Evolutionary conservation across 768 basidiomycete species (phyloP).

Genomic region (Xerocomellus intermedius): DNA sequence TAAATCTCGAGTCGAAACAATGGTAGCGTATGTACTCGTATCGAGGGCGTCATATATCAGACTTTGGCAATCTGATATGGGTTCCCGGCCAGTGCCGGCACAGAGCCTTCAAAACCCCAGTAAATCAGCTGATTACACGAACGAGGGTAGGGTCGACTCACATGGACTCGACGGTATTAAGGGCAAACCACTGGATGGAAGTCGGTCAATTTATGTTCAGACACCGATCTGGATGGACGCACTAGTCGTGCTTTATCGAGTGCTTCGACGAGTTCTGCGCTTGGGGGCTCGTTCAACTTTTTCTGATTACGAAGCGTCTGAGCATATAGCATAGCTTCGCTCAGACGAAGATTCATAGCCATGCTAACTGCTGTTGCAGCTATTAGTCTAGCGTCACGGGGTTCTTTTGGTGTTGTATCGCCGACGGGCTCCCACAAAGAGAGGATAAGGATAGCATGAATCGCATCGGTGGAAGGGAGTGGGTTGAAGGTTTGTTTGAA

Average conservation of each 20-base stretch:
- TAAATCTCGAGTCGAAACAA: slow-evolving; percentile 31
- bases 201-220: slow-evolving; percentile 14
- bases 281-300: slow-evolving; percentile 26
- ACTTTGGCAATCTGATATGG: slow-evolving; percentile 35
- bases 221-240: slow-evolving; percentile 13
- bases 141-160: slow-evolving; percentile 14
- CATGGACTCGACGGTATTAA: slow-evolving; percentile 42
- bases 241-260: slow-evolving; percentile 40
- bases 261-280: slow-evolving; percentile 33
- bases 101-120: slow-evolving; percentile 35
- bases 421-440: slow-evolving; percentile 45
- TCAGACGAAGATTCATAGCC: slow-evolving; percentile 45
- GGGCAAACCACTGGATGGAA: slow-evolving; percentile 37
- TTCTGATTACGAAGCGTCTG: slow-evolving; percentile 30
- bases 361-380: slow-evolving; percentile 44
- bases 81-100: slow-evolving; percentile 41
- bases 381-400: slow-evolving; percentile 40
- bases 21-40: slow-evolving; percentile 22
- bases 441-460: slow-evolving; percentile 41
- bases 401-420: slow-evolving; percentile 28
- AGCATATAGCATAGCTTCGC: slow-evolving; percentile 35
- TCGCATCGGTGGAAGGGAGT: slow-evolving; percentile 40
- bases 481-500: slow-evolving; percentile 42
- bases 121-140: background rate
- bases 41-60: slow-evolving; percentile 33